A percentile compares a stretch with the other conserved stretches of the same genome.
These are phyloP conservation scores for Rhododendron kiyosumense DNA, from an alignment of 148 eudicot species.

Conservation along the genomic window DNA sequence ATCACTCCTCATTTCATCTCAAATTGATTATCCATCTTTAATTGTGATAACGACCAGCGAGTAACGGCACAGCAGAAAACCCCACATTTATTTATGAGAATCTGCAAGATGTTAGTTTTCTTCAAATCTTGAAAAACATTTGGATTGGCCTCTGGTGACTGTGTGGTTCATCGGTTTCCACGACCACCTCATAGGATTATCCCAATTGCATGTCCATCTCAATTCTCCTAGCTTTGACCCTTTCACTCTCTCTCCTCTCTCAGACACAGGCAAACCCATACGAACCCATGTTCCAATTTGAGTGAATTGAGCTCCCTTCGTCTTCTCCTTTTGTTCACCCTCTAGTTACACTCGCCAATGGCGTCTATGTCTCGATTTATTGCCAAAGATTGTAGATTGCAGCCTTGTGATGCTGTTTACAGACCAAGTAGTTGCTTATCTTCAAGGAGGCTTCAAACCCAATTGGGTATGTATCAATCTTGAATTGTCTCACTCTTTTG, in stretches of 20 bases:
- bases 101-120: not conserved
- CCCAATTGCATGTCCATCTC: not conserved
- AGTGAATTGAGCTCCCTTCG: not conserved
- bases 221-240: not conserved
- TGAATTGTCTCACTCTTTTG: not conserved
- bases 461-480: constrained; percentile 34
- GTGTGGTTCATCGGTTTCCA: constrained; percentile 17
- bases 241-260: not conserved
- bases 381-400: constrained; percentile 44
- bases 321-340: not conserved
- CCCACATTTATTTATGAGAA: not conserved
- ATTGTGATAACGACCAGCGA: not conserved
- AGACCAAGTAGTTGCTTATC: constrained; percentile 24
- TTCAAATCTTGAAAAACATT: not conserved
- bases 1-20: not conserved
- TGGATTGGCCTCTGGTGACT: constrained; percentile 11
- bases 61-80: not conserved
- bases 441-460: constrained; percentile 27
- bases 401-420: constrained; percentile 30
- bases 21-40: not conserved
- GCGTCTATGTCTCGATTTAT: constrained; percentile 50
- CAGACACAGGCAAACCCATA: not conserved
- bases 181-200: not conserved
- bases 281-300: not conserved
- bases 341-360: constrained; percentile 24